These are phyloP conservation scores for Xerocomus potaroensis DNA, from an alignment of 768 basidiomycete genomes.

Conservation along the genomic window DNA sequence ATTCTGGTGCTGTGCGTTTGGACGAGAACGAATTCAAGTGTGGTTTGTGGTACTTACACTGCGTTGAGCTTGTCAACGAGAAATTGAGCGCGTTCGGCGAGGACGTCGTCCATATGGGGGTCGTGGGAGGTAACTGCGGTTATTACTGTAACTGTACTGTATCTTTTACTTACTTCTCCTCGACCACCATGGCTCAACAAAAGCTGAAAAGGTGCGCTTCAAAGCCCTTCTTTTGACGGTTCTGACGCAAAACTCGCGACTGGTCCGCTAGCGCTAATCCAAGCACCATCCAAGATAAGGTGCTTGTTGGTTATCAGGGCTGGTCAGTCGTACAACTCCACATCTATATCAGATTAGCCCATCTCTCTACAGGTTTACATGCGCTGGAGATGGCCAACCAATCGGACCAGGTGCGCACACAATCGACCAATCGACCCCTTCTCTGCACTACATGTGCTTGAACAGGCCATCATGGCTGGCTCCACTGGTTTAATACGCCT, in stretches of 20 bases:
- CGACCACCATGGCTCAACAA: neutral
- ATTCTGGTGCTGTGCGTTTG: constrained; percentile 5
- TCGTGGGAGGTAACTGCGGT: neutral
- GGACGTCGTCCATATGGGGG: constrained; percentile 39
- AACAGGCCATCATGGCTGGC: constrained; percentile 76
- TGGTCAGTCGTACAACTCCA: constrained; percentile 45
- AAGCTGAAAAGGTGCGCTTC: neutral
- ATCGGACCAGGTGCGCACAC: constrained; percentile 49
- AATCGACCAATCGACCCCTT: neutral
- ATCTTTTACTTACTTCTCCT: neutral
- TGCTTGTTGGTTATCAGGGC: constrained; percentile 84
- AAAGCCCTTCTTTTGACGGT: neutral
- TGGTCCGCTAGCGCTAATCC: constrained; percentile 53
- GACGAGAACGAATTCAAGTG: neutral
- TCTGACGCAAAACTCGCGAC: neutral
- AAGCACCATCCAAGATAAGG: constrained; percentile 77
- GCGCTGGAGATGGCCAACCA: constrained; percentile 63
- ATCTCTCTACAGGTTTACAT: constrained; percentile 57
- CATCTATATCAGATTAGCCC: neutral
- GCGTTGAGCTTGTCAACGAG: constrained; percentile 36
- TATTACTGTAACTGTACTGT: neutral
- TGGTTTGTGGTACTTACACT: constrained; percentile 29
- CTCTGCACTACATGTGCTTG: neutral
- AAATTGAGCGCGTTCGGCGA: constrained; percentile 36
- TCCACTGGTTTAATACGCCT: constrained; percentile 77